Evolutionary conservation across 169 alveolate species (phyloP).

Genomic region (Babesia sp.): DNA sequence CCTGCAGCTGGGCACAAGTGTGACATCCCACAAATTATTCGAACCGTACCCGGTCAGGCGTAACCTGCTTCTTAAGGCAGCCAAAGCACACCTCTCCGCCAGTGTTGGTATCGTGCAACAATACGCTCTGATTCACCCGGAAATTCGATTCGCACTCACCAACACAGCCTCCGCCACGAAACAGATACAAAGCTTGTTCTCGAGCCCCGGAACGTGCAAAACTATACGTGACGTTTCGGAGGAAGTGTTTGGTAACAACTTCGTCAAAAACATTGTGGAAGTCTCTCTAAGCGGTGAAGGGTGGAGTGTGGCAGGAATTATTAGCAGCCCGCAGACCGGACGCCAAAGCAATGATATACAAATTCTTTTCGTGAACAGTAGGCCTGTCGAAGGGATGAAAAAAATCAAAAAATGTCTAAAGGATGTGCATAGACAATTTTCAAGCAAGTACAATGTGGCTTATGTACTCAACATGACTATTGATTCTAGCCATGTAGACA

Average conservation of each 20-base stretch:
- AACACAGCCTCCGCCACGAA: conserved; percentile 27
- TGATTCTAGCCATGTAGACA: conserved; percentile 66
- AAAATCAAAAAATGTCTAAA: conserved; percentile 64
- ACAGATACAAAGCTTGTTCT: conserved; percentile 38
- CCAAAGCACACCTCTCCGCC: conserved; percentile 22
- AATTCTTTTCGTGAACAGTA: conserved; percentile 66
- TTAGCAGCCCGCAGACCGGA: conserved; percentile 64
- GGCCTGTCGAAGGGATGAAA: conserved; percentile 73
- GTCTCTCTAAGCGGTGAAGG: conserved; percentile 43
- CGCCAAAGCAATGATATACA: conserved; percentile 69
- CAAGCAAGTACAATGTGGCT: conserved; percentile 69
- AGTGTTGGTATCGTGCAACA: conserved; percentile 54
- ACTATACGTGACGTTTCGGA: conserved; percentile 57
- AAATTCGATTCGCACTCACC: conserved; percentile 42
- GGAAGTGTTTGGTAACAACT: conserved; percentile 65
- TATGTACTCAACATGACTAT: conserved; percentile 66
- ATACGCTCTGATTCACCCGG: conserved; percentile 62
- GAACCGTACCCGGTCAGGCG: conserved; percentile 62
- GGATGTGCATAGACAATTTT: conserved; percentile 69
- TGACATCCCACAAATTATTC: conserved; percentile 52
- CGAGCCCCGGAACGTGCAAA: conserved; percentile 58
- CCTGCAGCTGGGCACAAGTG: conserved; percentile 63
- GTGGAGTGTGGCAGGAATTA: conserved; percentile 57
- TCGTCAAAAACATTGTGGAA: conserved; percentile 65
- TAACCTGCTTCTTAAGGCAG: conserved; percentile 33